Evolutionary conservation across 1,284 basidiomycete genomes (phyloP).

Genomic region (Laetiporus sulphureus): DNA sequence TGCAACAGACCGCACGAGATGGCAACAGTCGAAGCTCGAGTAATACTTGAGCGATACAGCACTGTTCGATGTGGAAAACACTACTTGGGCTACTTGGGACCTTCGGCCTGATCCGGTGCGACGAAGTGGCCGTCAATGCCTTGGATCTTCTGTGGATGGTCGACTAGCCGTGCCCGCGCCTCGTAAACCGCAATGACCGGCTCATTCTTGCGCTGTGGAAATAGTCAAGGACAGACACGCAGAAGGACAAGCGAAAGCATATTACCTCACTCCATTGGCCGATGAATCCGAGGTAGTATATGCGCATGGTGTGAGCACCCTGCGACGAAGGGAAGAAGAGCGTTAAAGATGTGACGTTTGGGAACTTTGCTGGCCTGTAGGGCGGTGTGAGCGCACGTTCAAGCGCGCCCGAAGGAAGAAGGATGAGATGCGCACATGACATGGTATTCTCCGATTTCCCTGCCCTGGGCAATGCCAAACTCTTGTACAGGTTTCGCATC

Average conservation of each 20-base stretch:
- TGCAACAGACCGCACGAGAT: no score
- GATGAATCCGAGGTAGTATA: conserved; percentile 78
- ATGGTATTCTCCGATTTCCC: conserved; percentile 78
- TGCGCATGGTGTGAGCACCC: conserved; percentile 59
- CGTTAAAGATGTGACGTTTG: conserved; percentile 64
- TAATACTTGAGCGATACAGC: not conserved
- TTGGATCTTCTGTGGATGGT: conserved; percentile 67
- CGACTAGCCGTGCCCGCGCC: conserved; percentile 70
- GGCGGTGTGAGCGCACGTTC: not conserved
- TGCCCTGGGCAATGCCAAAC: conserved; percentile 55
- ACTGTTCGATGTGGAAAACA: not conserved
- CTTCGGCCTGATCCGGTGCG: no score
- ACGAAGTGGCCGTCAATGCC: conserved; percentile 54
- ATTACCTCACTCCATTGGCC: conserved; percentile 72
- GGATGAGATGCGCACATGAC: conserved; percentile 29
- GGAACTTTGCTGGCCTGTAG: conserved; percentile 63
- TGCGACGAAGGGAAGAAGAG: conserved; percentile 70
- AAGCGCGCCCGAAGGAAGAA: not conserved
- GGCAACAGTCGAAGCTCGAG: no score
- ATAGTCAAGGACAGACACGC: conserved; percentile 1
- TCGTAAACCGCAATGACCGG: conserved; percentile 77
- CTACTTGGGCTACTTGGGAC: conserved; percentile 15
- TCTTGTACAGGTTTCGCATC: conserved; percentile 61
- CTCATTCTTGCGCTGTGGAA: conserved; percentile 51
- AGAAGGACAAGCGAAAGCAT: not conserved